phyloP scores from a whole-genome alignment of 139 green algal species.

The Micractinium sp. region DNA sequence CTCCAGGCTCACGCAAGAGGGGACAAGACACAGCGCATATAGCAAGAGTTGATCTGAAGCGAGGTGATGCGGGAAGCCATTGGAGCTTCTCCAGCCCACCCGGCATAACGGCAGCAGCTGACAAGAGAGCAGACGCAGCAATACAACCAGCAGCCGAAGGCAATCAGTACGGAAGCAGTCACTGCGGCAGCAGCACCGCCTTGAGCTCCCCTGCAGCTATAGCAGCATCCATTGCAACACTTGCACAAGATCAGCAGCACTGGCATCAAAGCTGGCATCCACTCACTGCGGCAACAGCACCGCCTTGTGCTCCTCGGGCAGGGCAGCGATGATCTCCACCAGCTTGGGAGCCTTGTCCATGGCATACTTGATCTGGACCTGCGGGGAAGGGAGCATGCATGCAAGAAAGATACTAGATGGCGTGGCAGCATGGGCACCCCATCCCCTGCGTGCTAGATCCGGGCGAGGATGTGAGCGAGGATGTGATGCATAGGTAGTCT shows the following conservation, averaged over 20 bases:
- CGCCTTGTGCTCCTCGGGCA: slow-evolving; percentile 91
- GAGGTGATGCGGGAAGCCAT: background rate
- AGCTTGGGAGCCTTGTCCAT: slow-evolving; percentile 86
- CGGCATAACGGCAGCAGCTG: background rate
- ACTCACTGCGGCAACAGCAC: slow-evolving; percentile 83
- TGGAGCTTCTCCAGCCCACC: background rate
- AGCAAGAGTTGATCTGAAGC: too few species aligned
- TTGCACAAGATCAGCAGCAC: background rate
- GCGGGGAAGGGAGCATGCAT: background rate
- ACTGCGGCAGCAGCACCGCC: background rate
- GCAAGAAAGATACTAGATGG: background rate
- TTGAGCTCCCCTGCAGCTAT: too few species aligned
- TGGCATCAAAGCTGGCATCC: background rate
- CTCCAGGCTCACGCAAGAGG: too few species aligned
- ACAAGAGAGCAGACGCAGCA: background rate
- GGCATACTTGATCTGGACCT: slow-evolving; percentile 36
- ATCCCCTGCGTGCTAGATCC: too few species aligned
- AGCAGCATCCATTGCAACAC: background rate
- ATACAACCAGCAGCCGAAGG: background rate
- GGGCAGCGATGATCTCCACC: slow-evolving; percentile 97
- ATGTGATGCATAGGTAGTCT: too few species aligned
- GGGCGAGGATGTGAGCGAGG: too few species aligned
- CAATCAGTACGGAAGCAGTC: background rate
- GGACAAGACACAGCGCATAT: too few species aligned
- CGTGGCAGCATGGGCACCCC: too few species aligned